These are phyloP conservation scores for Fomitopsis palustris DNA, from an alignment of 1,284 basidiomycete species.

Conservation along the genomic window DNA sequence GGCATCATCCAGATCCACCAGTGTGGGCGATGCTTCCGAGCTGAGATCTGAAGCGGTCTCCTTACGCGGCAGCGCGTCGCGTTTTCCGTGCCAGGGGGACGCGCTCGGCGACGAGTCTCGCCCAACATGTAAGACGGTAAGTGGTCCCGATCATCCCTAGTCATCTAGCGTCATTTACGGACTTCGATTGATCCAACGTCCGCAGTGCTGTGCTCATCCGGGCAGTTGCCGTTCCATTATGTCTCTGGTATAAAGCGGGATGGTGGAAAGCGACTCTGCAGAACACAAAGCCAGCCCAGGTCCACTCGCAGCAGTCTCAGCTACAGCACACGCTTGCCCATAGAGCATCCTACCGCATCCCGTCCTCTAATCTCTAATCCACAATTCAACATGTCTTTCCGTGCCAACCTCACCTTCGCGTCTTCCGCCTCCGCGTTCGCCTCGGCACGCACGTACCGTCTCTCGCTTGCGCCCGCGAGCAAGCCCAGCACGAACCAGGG, in stretches of 20 bases:
- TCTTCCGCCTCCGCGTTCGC: constrained; percentile 12
- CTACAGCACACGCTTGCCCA: neutral
- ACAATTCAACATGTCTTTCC: neutral
- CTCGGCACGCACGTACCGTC: neutral
- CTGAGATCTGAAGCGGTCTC: neutral
- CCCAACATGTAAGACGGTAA: neutral
- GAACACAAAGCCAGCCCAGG: neutral
- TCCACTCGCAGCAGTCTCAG: neutral
- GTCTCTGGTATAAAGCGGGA: neutral
- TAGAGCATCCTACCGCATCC: constrained; percentile 2
- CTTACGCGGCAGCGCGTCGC: neutral
- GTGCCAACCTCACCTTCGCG: constrained; percentile 7
- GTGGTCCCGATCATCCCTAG: neutral
- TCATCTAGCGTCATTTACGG: neutral
- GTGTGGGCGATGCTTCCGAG: neutral
- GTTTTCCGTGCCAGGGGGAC: neutral
- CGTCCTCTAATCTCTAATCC: neutral
- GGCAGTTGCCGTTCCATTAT: constrained; percentile 5
- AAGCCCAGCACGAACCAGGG: constrained; percentile 9
- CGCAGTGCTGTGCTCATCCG: neutral
- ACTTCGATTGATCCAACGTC: constrained; percentile 3
- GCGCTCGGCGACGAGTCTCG: neutral
- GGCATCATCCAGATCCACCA: neutral
- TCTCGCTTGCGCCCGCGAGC: constrained; percentile 1
- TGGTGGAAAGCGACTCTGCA: neutral